phyloP scores from a whole-genome alignment of 257 asterid genomes.

The Cruciata laevipes region DNA sequence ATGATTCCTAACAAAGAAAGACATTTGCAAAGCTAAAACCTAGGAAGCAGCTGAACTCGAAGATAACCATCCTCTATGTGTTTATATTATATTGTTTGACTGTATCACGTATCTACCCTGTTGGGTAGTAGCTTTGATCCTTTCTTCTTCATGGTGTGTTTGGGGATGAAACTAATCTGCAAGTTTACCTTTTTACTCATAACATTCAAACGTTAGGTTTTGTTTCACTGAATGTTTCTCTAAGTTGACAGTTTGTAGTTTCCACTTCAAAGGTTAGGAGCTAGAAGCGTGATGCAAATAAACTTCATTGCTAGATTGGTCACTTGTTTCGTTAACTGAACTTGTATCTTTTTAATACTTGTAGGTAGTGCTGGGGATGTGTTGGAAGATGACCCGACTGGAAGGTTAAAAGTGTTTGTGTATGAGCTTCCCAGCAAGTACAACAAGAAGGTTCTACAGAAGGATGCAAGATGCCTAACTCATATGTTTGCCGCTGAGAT shows the following conservation, averaged over 20 bases:
- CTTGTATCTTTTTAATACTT: constrained; percentile 16
- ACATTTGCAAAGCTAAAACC: neutral
- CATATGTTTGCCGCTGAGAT: constrained; percentile 98
- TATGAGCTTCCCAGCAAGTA: constrained; percentile 88
- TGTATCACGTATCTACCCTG: neutral
- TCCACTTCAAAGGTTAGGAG: neutral
- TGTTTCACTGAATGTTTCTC: neutral
- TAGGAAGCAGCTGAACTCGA: neutral
- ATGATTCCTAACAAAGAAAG: too few relatives aligned
- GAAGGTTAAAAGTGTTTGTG: constrained; percentile 69
- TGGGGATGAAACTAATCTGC: constrained; percentile 1
- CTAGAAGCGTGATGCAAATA: neutral
- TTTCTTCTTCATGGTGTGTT: neutral
- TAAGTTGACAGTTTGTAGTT: neutral
- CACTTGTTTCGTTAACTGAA: neutral
- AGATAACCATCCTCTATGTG: neutral
- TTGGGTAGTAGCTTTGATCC: neutral
- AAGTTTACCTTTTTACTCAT: neutral
- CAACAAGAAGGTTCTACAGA: constrained; percentile 64
- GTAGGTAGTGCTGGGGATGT: constrained; percentile 96
- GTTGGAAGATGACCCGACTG: constrained; percentile 78
- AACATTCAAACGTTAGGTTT: neutral
- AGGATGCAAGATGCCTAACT: constrained; percentile 76
- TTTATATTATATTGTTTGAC: too few relatives aligned
- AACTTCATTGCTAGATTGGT: neutral